These are phyloP conservation scores for Kodamaea kakaduensis DNA, from an alignment of 805 yeast genomes.

Conservation along the genomic window DNA sequence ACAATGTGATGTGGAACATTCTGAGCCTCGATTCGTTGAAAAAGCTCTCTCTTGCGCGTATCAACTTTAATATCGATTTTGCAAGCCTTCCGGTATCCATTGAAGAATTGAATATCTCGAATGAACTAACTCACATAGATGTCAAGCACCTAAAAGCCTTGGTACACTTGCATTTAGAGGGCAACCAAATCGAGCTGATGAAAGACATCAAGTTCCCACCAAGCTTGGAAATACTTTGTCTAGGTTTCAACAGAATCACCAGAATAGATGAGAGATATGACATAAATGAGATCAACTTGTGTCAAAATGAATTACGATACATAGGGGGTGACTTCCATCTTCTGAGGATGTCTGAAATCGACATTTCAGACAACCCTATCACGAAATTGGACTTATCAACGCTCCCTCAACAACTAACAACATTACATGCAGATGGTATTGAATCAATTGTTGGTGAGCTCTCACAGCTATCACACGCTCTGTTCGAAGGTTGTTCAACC, in stretches of 20 bases:
- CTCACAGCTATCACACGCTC: background rate
- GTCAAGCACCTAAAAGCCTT: background rate
- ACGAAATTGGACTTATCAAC: background rate
- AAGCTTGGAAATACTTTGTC: background rate
- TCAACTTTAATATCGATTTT: background rate
- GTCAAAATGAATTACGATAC: background rate
- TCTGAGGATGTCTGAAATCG: background rate
- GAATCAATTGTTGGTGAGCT: background rate
- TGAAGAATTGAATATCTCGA: background rate
- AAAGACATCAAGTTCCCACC: background rate
- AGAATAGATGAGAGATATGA: background rate
- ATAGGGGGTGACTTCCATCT: constrained; percentile 1
- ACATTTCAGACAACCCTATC: constrained; percentile 1
- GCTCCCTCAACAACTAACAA: constrained; percentile 1
- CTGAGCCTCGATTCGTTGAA: background rate
- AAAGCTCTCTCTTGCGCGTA: background rate
- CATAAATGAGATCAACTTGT: background rate
- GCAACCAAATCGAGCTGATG: background rate
- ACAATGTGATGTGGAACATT: background rate
- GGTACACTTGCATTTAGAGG: constrained; percentile 3
- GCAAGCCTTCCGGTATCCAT: background rate
- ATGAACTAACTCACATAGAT: background rate
- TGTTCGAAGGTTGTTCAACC: background rate
- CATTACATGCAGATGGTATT: background rate
- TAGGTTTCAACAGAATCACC: background rate